Evolutionary conservation across 345 rosid species (phyloP).

Genomic region (Euphorbia lathyris): DNA sequence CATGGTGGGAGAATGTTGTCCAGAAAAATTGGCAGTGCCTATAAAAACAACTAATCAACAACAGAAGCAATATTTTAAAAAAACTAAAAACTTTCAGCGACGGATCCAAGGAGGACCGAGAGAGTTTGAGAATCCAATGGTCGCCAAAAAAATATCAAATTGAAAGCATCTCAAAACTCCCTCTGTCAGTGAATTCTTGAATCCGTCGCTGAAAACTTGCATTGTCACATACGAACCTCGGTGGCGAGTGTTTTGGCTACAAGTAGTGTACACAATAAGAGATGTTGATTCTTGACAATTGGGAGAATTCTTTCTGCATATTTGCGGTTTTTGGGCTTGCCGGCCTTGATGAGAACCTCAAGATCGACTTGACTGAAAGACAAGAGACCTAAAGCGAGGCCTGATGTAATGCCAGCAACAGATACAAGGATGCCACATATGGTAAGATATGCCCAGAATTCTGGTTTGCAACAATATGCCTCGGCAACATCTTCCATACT

Average conservation of each 20-base stretch:
- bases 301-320: constrained; percentile 36
- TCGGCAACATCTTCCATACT: constrained; percentile 14
- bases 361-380: constrained; percentile 38
- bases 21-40: constrained; percentile 41
- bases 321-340: constrained; percentile 25
- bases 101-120: too few species aligned
- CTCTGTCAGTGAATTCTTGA: too few species aligned
- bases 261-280: constrained; percentile 35
- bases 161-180: too few species aligned
- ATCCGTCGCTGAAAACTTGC: too few species aligned
- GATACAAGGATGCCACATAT: constrained; percentile 24
- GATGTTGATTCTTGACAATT: constrained; percentile 30
- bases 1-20: constrained; percentile 31
- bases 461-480: constrained; percentile 22
- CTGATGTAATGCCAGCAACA: constrained; percentile 35
- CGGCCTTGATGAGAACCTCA: constrained; percentile 34
- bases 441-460: constrained; percentile 28
- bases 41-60: background rate
- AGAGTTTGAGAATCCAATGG: too few species aligned
- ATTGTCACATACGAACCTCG: constrained; percentile 18
- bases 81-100: background rate
- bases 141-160: too few species aligned
- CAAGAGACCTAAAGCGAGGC: constrained; percentile 37
- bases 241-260: constrained; percentile 31
- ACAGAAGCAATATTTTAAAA: too few species aligned